phyloP scores from a whole-genome alignment of 2,329 filamentous ascomycete genomes.

The Arthrobotrys musiformis region DNA sequence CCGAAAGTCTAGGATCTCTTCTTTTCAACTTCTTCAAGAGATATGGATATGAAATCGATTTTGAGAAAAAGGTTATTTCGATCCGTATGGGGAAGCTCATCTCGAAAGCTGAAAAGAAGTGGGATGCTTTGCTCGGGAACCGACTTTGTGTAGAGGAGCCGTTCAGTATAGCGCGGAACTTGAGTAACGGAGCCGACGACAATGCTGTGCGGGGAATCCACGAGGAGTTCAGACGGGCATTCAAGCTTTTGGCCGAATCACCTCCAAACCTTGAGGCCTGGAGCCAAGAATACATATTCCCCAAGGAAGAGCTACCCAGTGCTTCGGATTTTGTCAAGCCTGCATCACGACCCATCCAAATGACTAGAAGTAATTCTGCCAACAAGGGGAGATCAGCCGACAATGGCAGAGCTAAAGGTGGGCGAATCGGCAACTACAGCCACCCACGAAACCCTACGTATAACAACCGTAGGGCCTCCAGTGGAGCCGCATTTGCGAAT shows the following conservation, averaged over 20 bases:
- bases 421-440: conserved; percentile 34
- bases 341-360: conserved; percentile 57
- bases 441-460: conserved; percentile 30
- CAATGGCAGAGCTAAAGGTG: conserved; percentile 49
- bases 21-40: conserved; percentile 95
- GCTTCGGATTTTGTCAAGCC: conserved; percentile 55
- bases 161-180: conserved; percentile 87
- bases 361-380: conserved; percentile 57
- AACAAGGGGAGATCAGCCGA: conserved; percentile 56
- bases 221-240: conserved; percentile 86
- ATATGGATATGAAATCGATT: conserved; percentile 93
- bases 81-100: conserved; percentile 82
- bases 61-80: conserved; percentile 83
- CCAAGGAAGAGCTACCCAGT: conserved; percentile 74
- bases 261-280: conserved; percentile 79
- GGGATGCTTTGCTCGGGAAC: conserved; percentile 83
- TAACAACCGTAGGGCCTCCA: conserved; percentile 46
- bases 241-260: conserved; percentile 77
- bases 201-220: conserved; percentile 93
- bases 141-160: conserved; percentile 95
- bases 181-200: conserved; percentile 96
- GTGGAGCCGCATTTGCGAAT: conserved; percentile 33
- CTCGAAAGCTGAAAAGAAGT: conserved; percentile 85
- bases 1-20: conserved; percentile 83
- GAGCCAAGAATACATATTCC: conserved; percentile 88